phyloP scores from a whole-genome alignment of 2,329 filamentous ascomycete species.

The Ilyonectria mors-panacis region DNA sequence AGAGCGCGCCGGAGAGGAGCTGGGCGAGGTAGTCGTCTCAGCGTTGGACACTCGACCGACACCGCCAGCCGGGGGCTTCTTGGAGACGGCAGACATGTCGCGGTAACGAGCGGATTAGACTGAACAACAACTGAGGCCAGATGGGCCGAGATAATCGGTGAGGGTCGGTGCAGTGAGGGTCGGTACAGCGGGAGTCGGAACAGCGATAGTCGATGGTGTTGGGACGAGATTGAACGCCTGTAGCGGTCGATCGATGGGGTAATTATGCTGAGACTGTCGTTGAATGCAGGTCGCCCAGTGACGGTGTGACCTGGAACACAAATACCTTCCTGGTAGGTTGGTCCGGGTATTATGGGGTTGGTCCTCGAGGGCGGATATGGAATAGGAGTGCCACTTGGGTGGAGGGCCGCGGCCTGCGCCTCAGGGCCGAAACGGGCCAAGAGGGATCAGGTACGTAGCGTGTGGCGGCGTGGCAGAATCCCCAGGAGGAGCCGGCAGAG shows the following conservation, averaged over 20 bases:
- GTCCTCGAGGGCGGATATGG: slow-evolving; percentile 36
- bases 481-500: neutral
- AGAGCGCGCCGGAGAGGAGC: slow-evolving; percentile 57
- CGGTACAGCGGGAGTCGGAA: slow-evolving; percentile 20
- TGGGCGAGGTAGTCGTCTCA: slow-evolving; percentile 54
- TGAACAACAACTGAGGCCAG: slow-evolving; percentile 1
- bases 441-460: slow-evolving; percentile 11
- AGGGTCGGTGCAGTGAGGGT: neutral
- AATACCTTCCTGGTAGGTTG: slow-evolving; percentile 23
- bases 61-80: slow-evolving; percentile 66
- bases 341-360: slow-evolving; percentile 19
- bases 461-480: slow-evolving; percentile 14
- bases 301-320: slow-evolving; percentile 42
- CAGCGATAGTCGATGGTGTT: slow-evolving; percentile 22
- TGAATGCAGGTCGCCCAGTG: slow-evolving; percentile 44
- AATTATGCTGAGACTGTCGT: slow-evolving; percentile 26
- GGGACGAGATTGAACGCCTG: neutral
- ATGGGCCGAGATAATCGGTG: neutral
- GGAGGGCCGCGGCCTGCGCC: slow-evolving; percentile 39
- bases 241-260: neutral
- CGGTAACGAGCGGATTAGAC: slow-evolving; percentile 32
- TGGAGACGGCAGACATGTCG: slow-evolving; percentile 67
- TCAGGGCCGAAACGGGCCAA: slow-evolving; percentile 30
- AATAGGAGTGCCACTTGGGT: slow-evolving; percentile 36
- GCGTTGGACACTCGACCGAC: slow-evolving; percentile 62